Conservation (phyloP, 2,329 filamentous ascomycete genomes). For the Fusarium humuli region DNA sequence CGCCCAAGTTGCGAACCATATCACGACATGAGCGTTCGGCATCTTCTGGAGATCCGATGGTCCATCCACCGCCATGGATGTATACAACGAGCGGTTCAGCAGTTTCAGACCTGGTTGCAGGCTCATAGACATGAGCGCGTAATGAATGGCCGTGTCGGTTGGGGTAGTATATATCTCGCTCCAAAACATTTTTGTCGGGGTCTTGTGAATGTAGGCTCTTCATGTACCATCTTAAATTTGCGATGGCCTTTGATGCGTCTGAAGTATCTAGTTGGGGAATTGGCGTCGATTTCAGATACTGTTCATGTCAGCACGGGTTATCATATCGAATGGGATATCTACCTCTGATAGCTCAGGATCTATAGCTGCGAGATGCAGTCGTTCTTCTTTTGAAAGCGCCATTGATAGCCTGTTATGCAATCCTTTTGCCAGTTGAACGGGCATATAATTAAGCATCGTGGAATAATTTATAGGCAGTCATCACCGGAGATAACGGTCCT, state of each 20-base stretch:
- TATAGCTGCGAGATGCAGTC: neutral
- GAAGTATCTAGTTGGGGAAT: conserved; percentile 4
- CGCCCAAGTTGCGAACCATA: neutral
- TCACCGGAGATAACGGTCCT: neutral
- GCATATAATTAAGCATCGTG: too few relatives aligned
- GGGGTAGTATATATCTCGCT: neutral
- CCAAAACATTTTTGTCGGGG: neutral
- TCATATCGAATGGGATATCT: accelerated
- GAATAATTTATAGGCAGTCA: neutral
- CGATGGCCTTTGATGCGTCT: neutral
- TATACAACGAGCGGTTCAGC: neutral
- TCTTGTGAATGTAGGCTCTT: neutral
- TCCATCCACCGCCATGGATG: conserved; percentile 4
- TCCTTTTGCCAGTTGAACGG: too few relatives aligned
- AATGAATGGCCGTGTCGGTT: neutral
- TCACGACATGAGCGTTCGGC: neutral
- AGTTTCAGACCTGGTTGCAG: accelerated
- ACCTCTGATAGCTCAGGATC: neutral
- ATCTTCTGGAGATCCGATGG: conserved; percentile 3
- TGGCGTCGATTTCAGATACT: neutral
- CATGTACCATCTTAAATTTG: conserved; percentile 11
- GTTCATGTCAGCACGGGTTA: accelerated
- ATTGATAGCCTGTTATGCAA: neutral
- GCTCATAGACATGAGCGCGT: neutral
- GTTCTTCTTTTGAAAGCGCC: neutral